Evolutionary conservation across 2,329 filamentous ascomycete genomes (phyloP).

Genomic region (Trichothecium sympodiale): DNA sequence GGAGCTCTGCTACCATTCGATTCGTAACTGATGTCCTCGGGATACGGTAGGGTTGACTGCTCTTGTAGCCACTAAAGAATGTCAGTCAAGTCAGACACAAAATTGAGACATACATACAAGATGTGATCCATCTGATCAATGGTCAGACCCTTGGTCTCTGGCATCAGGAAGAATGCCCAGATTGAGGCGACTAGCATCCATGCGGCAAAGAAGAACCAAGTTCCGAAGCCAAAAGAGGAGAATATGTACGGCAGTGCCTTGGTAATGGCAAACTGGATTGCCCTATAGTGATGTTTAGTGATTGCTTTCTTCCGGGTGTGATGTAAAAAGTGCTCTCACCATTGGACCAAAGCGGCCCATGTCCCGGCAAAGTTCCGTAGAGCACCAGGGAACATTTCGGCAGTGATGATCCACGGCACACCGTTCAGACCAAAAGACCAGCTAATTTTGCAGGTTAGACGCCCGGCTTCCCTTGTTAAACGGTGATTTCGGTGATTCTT

Average conservation of each 20-base stretch:
- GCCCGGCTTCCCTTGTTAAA: no score
- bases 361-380: constrained; percentile 29
- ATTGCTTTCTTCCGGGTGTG: no score
- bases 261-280: constrained; percentile 30
- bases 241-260: constrained; percentile 34
- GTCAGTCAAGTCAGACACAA: no score
- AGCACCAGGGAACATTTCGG: constrained; percentile 32
- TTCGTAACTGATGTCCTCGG: not conserved
- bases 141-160: constrained; percentile 43
- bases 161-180: constrained; percentile 40
- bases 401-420: constrained; percentile 32
- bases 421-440: constrained; percentile 34
- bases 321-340: constrained; percentile 9
- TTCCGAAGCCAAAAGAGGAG: constrained; percentile 32
- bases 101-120: constrained; percentile 13
- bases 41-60: constrained; percentile 1
- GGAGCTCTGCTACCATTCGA: not conserved
- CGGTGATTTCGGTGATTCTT: no score
- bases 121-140: constrained; percentile 39
- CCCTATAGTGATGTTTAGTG: constrained; percentile 9
- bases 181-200: constrained; percentile 35
- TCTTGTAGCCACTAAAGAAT: constrained; percentile 1
- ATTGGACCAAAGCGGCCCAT: constrained; percentile 27
- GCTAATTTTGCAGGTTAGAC: constrained; percentile 11
- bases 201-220: constrained; percentile 46